Conservation (phyloP, 2,329 filamentous ascomycete species). For the Cladophialophora psammophila region DNA sequence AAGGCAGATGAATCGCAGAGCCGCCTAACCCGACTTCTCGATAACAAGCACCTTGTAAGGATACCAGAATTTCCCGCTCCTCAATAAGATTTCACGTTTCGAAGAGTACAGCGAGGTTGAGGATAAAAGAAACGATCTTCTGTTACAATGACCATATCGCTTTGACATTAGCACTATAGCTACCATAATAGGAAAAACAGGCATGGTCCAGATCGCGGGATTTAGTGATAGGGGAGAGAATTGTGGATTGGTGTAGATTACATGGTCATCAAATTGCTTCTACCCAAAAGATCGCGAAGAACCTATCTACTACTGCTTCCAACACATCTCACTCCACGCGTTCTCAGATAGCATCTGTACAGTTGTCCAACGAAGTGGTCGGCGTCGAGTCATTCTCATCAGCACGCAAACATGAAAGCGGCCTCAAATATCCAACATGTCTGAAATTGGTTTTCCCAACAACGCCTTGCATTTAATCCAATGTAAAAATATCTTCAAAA, state of each 20-base stretch:
- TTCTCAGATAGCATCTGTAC: slow-evolving; percentile 16
- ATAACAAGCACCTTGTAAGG: too few species aligned
- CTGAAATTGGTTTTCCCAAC: slow-evolving; percentile 14
- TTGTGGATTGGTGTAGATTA: slow-evolving; percentile 10
- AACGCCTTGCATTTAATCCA: slow-evolving; percentile 23
- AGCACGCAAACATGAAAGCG: slow-evolving; percentile 5
- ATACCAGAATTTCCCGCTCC: background rate
- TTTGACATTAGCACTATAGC: background rate
- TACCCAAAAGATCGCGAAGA: slow-evolving; percentile 20
- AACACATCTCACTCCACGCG: slow-evolving; percentile 5
- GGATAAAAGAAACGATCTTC: background rate
- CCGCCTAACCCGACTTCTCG: too few species aligned
- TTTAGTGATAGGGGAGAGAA: background rate
- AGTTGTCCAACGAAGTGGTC: slow-evolving; percentile 1
- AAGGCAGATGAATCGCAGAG: too few species aligned
- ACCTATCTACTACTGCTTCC: slow-evolving; percentile 2
- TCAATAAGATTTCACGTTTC: background rate
- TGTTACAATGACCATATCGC: background rate
- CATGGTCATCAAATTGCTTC: slow-evolving; percentile 22
- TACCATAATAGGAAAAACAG: background rate
- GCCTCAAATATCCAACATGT: slow-evolving; percentile 12
- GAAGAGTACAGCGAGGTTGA: background rate
- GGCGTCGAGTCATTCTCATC: slow-evolving; percentile 6
- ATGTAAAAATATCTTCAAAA: slow-evolving; percentile 2
- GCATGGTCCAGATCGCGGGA: background rate